Base-by-base conservation (phyloP, 768 basidiomycete species). In the Leucocoprinus leucothites region DNA sequence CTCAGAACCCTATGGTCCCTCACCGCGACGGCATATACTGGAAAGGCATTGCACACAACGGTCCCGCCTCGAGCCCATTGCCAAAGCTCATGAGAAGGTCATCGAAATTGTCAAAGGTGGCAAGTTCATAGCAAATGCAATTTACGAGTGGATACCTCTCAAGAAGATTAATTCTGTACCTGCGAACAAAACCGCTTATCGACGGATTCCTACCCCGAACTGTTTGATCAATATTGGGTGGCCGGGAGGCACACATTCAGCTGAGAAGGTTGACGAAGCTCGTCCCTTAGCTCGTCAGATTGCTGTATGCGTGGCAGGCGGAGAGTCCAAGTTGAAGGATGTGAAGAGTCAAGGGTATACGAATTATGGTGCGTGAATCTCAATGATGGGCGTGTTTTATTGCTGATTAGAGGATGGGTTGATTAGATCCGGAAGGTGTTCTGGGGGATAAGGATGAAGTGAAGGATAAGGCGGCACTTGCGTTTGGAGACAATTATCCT, bases 311-410 rank as follows among this genome's bases (percentile, higher is more conserved):
- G 48, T 79, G 21, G 57, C 57, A 8, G 63, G 59, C 13, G 71
- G 64, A 9, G 68, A 71, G 51, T 41, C 64, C 13, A 65, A 61
- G 18, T 28, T 73, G 53, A 64, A 66, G 19, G 58, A 62, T 28
- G 35, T 62, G 3, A 59, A 67, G 46, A 67, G 63, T 18, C 36
- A 68, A 22, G 76, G 73, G 9, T 80, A 80, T 53, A 69, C 69
- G n/a, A 82, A 82, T 61, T 80, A 79, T 58, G 76, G 79, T 77
- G 53, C 21, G 69, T 38, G n/a, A n/a, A n/a, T n/a, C n/a, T n/a
- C n/a, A n/a, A n/a, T n/a, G n/a, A n/a, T n/a, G n/a, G n/a, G n/a
- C n/a, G n/a, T n/a, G n/a, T n/a, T n/a, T n/a, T n/a, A n/a, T n/a
- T n/a, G n/a, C n/a, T n/a, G n/a, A n/a, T n/a, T n/a, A n/a, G n/a